phyloP scores from a whole-genome alignment of 2,329 filamentous ascomycete genomes.

The Blastomyces emzantsi region DNA sequence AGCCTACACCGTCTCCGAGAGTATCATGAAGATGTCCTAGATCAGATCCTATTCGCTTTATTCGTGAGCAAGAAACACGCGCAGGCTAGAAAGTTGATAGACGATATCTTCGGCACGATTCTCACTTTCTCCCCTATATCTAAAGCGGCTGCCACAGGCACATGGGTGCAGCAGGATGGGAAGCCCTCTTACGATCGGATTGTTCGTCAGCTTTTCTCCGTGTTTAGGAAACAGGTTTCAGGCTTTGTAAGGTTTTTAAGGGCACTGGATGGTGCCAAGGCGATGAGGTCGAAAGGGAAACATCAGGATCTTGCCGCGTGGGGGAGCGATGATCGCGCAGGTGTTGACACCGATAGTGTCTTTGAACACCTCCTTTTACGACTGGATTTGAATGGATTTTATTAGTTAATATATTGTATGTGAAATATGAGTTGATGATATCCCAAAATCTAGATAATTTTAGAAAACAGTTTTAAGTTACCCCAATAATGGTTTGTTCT shows the following conservation, averaged over 20 bases:
- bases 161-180: neutral
- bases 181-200: conserved; percentile 9
- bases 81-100: conserved; percentile 61
- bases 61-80: conserved; percentile 67
- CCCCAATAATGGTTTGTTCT: neutral
- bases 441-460: neutral
- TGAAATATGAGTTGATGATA: neutral
- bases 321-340: conserved; percentile 21
- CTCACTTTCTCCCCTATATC: conserved; percentile 53
- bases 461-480: neutral
- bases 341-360: conserved; percentile 45
- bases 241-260: conserved; percentile 65
- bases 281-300: conserved; percentile 30
- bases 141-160: conserved; percentile 17
- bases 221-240: conserved; percentile 61
- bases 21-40: conserved; percentile 63
- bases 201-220: conserved; percentile 49
- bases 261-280: conserved; percentile 56
- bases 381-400: conserved; percentile 64
- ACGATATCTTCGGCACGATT: conserved; percentile 66
- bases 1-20: conserved; percentile 60
- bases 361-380: conserved; percentile 59
- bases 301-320: conserved; percentile 20
- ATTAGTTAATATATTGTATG: conserved; percentile 28
- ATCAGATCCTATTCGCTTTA: conserved; percentile 64